Percentiles rank a stretch among this genome's conserved stretches.
Evolutionary conservation across 768 basidiomycete genomes (phyloP).

Genomic region (Mycena capillaripes): DNA sequence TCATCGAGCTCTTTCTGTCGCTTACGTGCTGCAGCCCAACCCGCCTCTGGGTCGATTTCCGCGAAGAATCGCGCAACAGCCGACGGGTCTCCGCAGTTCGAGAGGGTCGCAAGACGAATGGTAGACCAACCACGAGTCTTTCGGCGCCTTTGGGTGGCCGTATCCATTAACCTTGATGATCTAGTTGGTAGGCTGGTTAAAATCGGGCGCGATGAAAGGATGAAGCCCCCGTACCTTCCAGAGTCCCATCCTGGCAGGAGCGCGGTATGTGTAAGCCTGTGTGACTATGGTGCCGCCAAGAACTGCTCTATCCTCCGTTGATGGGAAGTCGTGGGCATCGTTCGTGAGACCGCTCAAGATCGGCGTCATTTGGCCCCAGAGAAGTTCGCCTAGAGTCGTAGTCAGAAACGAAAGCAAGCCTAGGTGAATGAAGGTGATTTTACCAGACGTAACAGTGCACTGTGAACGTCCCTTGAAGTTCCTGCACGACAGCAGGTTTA

Average conservation of each 20-base stretch:
- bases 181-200: background rate
- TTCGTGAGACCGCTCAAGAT: slow-evolving; percentile 19
- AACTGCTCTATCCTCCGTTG: slow-evolving; percentile 14
- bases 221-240: slow-evolving; percentile 30
- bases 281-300: slow-evolving; percentile 8
- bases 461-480: slow-evolving; percentile 30
- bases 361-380: slow-evolving; percentile 33
- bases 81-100: background rate
- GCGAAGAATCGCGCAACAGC: slow-evolving; percentile 20
- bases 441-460: slow-evolving; percentile 31
- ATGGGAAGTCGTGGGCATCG: slow-evolving; percentile 10
- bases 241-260: slow-evolving; percentile 25
- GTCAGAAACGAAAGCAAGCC: background rate
- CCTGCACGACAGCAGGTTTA: background rate
- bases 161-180: slow-evolving; percentile 30
- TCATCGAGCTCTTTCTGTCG: slow-evolving; percentile 1
- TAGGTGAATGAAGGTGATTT: no score
- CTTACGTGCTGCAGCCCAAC: slow-evolving; percentile 29
- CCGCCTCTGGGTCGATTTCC: slow-evolving; percentile 26
- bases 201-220: no score
- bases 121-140: slow-evolving; percentile 32
- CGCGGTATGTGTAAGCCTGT: slow-evolving; percentile 28
- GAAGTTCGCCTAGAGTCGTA: slow-evolving; percentile 25
- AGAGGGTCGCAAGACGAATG: slow-evolving; percentile 5
- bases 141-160: background rate